Percentiles rank a stretch among this genome's conserved stretches.
These are phyloP conservation scores for Colletotrichum lindemuthianum DNA, from an alignment of 2,329 filamentous ascomycete genomes.

Conservation along the genomic window DNA sequence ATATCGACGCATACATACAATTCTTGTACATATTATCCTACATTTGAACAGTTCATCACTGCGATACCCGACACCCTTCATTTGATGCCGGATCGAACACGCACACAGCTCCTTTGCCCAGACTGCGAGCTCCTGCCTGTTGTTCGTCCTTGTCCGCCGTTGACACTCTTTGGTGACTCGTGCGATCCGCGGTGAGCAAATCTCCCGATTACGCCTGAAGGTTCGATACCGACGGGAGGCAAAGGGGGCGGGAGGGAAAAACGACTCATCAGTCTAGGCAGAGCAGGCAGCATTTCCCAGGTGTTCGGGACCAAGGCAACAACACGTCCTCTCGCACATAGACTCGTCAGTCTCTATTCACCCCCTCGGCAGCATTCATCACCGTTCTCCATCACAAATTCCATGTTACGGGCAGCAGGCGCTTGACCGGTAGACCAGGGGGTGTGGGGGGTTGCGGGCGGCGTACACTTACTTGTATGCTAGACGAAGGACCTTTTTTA, in stretches of 20 bases:
- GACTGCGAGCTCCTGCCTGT: no score
- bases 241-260: background rate
- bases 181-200: background rate
- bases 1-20: background rate
- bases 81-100: no score
- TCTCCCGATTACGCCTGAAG: background rate
- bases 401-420: no score
- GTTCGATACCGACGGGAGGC: background rate
- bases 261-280: background rate
- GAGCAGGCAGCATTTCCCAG: conserved; percentile 12
- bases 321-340: background rate
- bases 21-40: conserved; percentile 3
- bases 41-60: background rate
- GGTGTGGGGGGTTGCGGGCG: no score
- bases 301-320: conserved; percentile 28
- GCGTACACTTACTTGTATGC: no score
- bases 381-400: no score
- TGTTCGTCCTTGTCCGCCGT: no score
- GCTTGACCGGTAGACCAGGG: no score
- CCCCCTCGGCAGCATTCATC: background rate
- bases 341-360: background rate
- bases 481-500: no score
- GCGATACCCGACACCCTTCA: no score
- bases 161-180: no score
- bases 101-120: no score